phyloP scores from a whole-genome alignment of 345 rosid genomes.

The Microcos paniculata region DNA sequence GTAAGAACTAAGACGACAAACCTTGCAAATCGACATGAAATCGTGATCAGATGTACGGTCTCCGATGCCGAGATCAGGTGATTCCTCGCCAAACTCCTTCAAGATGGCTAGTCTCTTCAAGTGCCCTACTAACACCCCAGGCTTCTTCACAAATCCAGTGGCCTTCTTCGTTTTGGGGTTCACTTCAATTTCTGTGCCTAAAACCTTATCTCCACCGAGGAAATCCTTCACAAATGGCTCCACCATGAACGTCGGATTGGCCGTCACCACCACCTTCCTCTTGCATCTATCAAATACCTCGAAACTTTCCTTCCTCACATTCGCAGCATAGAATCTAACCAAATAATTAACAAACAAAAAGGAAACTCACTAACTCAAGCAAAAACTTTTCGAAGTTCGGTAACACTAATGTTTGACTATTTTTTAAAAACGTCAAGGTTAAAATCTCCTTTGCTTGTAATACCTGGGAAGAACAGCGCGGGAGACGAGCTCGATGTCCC shows the following conservation, averaged over 20 bases:
- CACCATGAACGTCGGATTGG: constrained; percentile 87
- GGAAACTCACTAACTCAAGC: not conserved
- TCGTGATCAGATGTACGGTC: constrained; percentile 82
- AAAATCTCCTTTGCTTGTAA: not conserved
- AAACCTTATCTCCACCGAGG: constrained; percentile 82
- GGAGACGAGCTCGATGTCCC: constrained; percentile 82
- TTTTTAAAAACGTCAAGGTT: not conserved
- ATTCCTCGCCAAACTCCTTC: constrained; percentile 67
- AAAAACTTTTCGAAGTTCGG: not conserved
- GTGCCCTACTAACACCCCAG: constrained; percentile 77
- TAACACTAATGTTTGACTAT: not conserved
- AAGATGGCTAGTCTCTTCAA: constrained; percentile 66
- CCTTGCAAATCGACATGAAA: constrained; percentile 97
- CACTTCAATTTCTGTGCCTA: constrained; percentile 95
- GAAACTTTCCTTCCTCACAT: constrained; percentile 81
- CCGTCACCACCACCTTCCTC: constrained; percentile 95
- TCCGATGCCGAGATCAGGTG: constrained; percentile 81
- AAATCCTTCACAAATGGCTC: constrained; percentile 89
- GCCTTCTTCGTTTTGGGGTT: constrained; percentile 71
- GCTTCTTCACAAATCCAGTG: constrained; percentile 85
- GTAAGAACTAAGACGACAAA: constrained; percentile 27
- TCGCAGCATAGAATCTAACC: constrained; percentile 80
- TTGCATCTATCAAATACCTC: constrained; percentile 79
- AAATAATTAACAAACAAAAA: not conserved
- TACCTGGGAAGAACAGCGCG: constrained; percentile 92